Percentiles rank a stretch among this genome's conserved stretches.
These are phyloP conservation scores for Verticillium tricorpus DNA, from an alignment of 2,329 filamentous ascomycete genomes.

Conservation along the genomic window DNA sequence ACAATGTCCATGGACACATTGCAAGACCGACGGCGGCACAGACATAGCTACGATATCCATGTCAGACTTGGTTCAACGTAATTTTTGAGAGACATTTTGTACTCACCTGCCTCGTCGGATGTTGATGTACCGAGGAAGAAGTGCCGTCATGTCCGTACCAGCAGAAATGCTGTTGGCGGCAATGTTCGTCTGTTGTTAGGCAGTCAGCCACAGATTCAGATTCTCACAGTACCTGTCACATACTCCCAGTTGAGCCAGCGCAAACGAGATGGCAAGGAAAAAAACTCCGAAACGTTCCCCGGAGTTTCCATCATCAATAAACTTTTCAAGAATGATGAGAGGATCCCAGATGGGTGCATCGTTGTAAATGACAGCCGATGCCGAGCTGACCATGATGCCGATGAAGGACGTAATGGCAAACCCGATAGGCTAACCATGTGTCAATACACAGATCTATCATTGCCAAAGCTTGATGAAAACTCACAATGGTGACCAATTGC, in stretches of 20 bases:
- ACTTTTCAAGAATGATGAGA: conserved; percentile 59
- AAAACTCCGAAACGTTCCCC: conserved; percentile 72
- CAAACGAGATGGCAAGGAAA: conserved; percentile 64
- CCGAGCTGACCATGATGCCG: conserved; percentile 72
- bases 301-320: conserved; percentile 64
- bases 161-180: conserved; percentile 82
- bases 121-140: conserved; percentile 74
- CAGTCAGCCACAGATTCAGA: too few relatives aligned
- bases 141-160: conserved; percentile 76
- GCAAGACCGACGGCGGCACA: conserved; percentile 74
- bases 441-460: background rate
- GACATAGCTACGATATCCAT: conserved; percentile 56
- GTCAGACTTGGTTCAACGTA: too few relatives aligned
- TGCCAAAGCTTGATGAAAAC: background rate
- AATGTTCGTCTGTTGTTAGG: conserved; percentile 59
- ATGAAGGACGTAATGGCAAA: conserved; percentile 82
- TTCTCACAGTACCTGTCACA: background rate
- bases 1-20: conserved; percentile 82
- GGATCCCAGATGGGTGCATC: conserved; percentile 67
- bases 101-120: conserved; percentile 64
- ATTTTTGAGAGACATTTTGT: too few relatives aligned
- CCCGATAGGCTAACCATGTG: conserved; percentile 42
- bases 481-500: conserved; percentile 64
- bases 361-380: conserved; percentile 63
- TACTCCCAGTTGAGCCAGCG: conserved; percentile 70